Conservation (phyloP, 176 grass and related monocot genomes). For the Tillandsia fasciculata region DNA sequence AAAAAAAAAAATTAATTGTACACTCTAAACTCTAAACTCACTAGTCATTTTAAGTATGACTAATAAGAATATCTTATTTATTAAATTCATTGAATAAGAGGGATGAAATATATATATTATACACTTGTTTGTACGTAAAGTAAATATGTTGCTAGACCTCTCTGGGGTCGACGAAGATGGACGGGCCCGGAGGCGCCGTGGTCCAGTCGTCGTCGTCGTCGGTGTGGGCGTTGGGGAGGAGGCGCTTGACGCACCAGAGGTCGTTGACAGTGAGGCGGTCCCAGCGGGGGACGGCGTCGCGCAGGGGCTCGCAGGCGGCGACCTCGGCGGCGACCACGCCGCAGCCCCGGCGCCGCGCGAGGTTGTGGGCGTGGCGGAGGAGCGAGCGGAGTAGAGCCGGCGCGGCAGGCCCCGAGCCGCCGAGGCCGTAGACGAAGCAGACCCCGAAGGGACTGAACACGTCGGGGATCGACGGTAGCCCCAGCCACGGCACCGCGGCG, state of each 20-base stretch:
- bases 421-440: constrained; percentile 53
- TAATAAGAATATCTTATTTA: too few species aligned
- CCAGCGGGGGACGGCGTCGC: constrained; percentile 47
- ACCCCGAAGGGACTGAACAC: constrained; percentile 52
- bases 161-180: constrained; percentile 90
- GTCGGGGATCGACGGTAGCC: constrained; percentile 55
- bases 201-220: constrained; percentile 68
- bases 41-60: too few species aligned
- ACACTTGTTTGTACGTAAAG: too few species aligned
- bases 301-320: constrained; percentile 26
- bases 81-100: too few species aligned
- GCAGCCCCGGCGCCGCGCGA: constrained; percentile 23
- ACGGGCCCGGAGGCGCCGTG: constrained; percentile 30
- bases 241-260: constrained; percentile 83
- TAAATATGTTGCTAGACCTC: constrained; percentile 36
- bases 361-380: constrained; percentile 48
- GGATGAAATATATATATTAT: too few species aligned
- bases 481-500: constrained; percentile 31
- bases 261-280: constrained; percentile 48
- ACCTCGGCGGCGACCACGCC: constrained; percentile 48
- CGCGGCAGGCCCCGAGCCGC: constrained; percentile 23
- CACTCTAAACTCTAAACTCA: too few species aligned
- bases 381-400: constrained; percentile 19
- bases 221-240: constrained; percentile 18
- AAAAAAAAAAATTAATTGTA: too few species aligned